Conservation (phyloP, 2,329 filamentous ascomycete genomes). For the Verticillium alfalfae region DNA sequence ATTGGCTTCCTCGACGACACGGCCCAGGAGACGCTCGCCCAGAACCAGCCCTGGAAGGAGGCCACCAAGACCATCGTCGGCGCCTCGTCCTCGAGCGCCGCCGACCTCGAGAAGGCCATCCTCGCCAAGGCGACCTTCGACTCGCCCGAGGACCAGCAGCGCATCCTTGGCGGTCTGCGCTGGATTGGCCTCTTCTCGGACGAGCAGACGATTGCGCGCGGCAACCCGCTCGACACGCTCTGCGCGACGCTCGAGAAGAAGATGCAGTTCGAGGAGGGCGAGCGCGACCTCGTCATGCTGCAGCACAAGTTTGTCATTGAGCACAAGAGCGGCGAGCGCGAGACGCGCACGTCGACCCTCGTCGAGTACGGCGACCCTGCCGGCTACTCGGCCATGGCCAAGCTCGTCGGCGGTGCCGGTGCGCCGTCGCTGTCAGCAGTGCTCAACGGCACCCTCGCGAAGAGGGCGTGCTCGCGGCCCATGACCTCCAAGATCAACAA, state of each 20-base stretch:
- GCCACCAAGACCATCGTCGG: constrained; percentile 74
- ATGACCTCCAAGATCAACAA: constrained; percentile 67
- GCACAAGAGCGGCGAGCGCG: constrained; percentile 69
- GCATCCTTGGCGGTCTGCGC: constrained; percentile 64
- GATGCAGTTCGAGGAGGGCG: constrained; percentile 78
- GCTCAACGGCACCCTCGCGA: constrained; percentile 68
- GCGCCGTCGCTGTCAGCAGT: constrained; percentile 64
- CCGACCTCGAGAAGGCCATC: constrained; percentile 69
- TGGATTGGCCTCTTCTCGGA: constrained; percentile 69
- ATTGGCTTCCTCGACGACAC: constrained; percentile 82
- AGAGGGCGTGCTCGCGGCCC: constrained; percentile 69
- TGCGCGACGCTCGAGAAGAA: constrained; percentile 86
- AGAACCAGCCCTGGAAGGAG: constrained; percentile 74
- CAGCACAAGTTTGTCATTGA: constrained; percentile 84
- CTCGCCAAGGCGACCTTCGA: constrained; percentile 69
- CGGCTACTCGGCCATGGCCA: constrained; percentile 81
- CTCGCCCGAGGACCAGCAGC: constrained; percentile 60
- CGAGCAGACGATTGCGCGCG: constrained; percentile 62
- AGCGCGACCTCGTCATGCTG: constrained; percentile 79
- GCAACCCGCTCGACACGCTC: constrained; percentile 84
- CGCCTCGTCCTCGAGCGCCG: constrained; percentile 58
- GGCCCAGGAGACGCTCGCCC: constrained; percentile 57
- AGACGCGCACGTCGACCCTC: constrained; percentile 77
- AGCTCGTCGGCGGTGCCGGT: constrained; percentile 68
- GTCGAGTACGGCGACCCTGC: constrained; percentile 75